Evolutionary conservation across 2,329 filamentous ascomycete genomes (phyloP).

Genomic region (Colletotrichum shisoi): DNA sequence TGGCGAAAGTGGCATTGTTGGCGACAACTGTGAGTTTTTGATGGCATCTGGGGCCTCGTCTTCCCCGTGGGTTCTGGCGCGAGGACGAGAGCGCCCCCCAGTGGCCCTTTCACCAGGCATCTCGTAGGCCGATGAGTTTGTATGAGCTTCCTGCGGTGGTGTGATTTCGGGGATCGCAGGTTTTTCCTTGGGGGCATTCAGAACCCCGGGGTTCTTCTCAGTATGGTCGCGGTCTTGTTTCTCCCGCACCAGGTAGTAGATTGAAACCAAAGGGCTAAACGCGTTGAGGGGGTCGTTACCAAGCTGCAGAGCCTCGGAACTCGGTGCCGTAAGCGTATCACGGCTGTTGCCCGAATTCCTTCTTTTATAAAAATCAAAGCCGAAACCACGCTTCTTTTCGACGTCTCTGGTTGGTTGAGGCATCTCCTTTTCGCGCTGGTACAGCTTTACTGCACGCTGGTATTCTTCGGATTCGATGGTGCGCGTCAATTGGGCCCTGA

Average conservation of each 20-base stretch:
- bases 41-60: slow-evolving; percentile 82
- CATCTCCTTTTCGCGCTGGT: slow-evolving; percentile 71
- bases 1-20: slow-evolving; percentile 56
- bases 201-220: slow-evolving; percentile 59
- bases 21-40: slow-evolving; percentile 68
- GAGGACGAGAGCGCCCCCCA: slow-evolving; percentile 80
- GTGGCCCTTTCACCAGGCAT: slow-evolving; percentile 89
- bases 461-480: slow-evolving; percentile 96
- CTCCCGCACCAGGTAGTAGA: slow-evolving; percentile 96
- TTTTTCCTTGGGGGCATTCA: slow-evolving; percentile 50
- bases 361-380: slow-evolving; percentile 96
- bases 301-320: slow-evolving; percentile 81
- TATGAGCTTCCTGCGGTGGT: slow-evolving; percentile 86
- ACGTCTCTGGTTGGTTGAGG: slow-evolving; percentile 66
- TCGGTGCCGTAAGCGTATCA: slow-evolving; percentile 85
- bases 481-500: slow-evolving; percentile 80
- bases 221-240: slow-evolving; percentile 81
- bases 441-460: slow-evolving; percentile 78
- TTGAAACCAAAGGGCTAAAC: slow-evolving; percentile 87
- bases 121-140: slow-evolving; percentile 84
- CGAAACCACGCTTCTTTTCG: slow-evolving; percentile 88
- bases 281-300: slow-evolving; percentile 91
- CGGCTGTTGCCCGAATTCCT: slow-evolving; percentile 88
- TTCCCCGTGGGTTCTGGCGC: slow-evolving; percentile 92
- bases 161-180: slow-evolving; percentile 74